Conservation (phyloP, 2,329 filamentous ascomycete species). For the Penicillium janthinellum region DNA sequence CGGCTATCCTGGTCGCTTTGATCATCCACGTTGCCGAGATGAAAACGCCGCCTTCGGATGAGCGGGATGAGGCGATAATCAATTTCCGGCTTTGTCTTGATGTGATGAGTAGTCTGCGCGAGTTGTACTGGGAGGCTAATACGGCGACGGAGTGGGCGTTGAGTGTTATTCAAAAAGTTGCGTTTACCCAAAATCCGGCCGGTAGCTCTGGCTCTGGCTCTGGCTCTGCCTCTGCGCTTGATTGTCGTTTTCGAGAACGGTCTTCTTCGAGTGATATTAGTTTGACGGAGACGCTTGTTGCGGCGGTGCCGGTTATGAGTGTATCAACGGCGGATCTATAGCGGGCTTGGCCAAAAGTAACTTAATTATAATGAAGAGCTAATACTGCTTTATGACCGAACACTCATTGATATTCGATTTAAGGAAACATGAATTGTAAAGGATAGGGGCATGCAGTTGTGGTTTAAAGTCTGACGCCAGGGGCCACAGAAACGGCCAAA, state of each 20-base stretch:
- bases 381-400: too few relatives aligned
- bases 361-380: too few relatives aligned
- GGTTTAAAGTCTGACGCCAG: too few relatives aligned
- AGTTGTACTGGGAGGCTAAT: conserved; percentile 18
- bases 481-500: too few relatives aligned
- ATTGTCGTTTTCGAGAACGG: background rate
- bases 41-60: conserved; percentile 2
- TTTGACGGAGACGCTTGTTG: background rate
- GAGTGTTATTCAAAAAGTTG: conserved; percentile 12
- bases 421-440: too few relatives aligned
- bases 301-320: background rate
- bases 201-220: background rate
- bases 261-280: conserved; percentile 2
- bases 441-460: too few relatives aligned
- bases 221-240: background rate
- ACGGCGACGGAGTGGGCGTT: conserved; percentile 14
- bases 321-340: background rate
- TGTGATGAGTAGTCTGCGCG: conserved; percentile 16
- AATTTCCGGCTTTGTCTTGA: conserved; percentile 15
- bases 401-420: too few relatives aligned
- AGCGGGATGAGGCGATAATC: conserved; percentile 8
- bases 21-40: conserved; percentile 20
- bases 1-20: conserved; percentile 18
- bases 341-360: too few relatives aligned
- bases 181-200: background rate